Base-by-base conservation (phyloP, 345 rosid species). In the Trapa bicornis region DNA sequence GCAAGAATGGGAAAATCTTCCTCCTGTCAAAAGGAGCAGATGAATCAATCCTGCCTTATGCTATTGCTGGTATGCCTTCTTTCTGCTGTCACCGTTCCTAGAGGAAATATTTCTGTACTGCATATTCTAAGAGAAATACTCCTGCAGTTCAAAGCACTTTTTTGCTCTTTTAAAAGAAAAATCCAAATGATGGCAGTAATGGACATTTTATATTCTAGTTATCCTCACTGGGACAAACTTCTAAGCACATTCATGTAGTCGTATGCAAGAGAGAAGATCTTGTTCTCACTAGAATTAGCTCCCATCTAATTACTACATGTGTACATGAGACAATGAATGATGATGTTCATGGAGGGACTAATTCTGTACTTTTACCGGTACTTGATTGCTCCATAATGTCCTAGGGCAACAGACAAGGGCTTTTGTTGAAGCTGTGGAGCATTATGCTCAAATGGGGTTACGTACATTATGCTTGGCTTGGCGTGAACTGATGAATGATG, bases 11-110 rank as follows among this genome's bases (percentile, higher is more conserved):
- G 71, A 91, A 85, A 77, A 85, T 87, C 74, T 65, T 81, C 66
- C 99, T 94, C 71, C 73, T 94, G 75, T 87, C 97, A 48, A 94
- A 94, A 77, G 99, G 99, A 53, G 97, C 96, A 48, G 99, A 94
- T 82, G 99, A 94, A 81, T 87, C 96, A 47, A 85, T 94, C 73
- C 81, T 94, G 83, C 99, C 99, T 67, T 73, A 57, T 68, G 93
- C 93, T 70, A 48, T 48, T 77, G 67, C 91, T 73, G 96, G 99
- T 94, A 78, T 78, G 47, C 37, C 77, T 64, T 16, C 67, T 69
- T 76, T 10, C 75, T 64, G 39, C 15, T 65, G 60, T 65, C 65
- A 52, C 67, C 64, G 41, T 37, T 72, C 47, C 15, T 52, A 56
- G 13, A 37, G 9, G 41, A 61, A 33, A 37, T 13, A 33, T 43